Evolutionary conservation across 2,329 filamentous ascomycete genomes (phyloP).

Genomic region (Chalaropsis thielavioides): DNA sequence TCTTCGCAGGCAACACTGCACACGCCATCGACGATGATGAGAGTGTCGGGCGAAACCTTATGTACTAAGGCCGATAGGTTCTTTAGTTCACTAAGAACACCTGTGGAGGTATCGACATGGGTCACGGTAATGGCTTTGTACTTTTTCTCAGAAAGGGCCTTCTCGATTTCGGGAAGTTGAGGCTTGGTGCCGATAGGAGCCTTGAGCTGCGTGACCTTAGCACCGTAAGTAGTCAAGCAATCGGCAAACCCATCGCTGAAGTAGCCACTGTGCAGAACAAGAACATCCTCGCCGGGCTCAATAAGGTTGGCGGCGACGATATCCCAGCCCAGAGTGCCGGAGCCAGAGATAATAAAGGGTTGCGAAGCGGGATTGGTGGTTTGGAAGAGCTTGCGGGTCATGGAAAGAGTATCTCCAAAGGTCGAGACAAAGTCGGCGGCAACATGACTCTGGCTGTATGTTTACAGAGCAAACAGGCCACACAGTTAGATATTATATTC

Average conservation of each 20-base stretch:
- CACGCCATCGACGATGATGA: slow-evolving; percentile 87
- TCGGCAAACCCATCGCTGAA: slow-evolving; percentile 91
- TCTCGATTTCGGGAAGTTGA: slow-evolving; percentile 74
- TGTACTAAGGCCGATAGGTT: slow-evolving; percentile 69
- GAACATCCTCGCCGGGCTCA: slow-evolving; percentile 75
- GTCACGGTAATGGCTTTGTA: slow-evolving; percentile 94
- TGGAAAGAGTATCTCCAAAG: slow-evolving; percentile 78
- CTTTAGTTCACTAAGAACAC: slow-evolving; percentile 84
- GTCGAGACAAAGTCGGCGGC: slow-evolving; percentile 73
- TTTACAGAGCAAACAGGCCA: background rate
- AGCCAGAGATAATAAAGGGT: slow-evolving; percentile 86
- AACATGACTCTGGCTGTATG: slow-evolving; percentile 75
- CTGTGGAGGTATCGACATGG: slow-evolving; percentile 94
- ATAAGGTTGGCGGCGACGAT: slow-evolving; percentile 85
- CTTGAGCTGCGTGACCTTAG: slow-evolving; percentile 76
- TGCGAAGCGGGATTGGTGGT: slow-evolving; percentile 69
- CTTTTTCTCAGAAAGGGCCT: slow-evolving; percentile 73
- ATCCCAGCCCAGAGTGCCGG: slow-evolving; percentile 93
- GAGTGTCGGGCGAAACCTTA: slow-evolving; percentile 74
- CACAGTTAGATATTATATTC: slow-evolving; percentile 3
- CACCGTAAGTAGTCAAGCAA: slow-evolving; percentile 83
- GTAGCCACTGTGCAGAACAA: slow-evolving; percentile 93
- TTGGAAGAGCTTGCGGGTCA: slow-evolving; percentile 89
- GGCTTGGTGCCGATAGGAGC: slow-evolving; percentile 79
- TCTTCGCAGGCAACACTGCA: slow-evolving; percentile 95